Base-by-base conservation (phyloP, 306 rosid species). In the Trifolium dubium region DNA sequence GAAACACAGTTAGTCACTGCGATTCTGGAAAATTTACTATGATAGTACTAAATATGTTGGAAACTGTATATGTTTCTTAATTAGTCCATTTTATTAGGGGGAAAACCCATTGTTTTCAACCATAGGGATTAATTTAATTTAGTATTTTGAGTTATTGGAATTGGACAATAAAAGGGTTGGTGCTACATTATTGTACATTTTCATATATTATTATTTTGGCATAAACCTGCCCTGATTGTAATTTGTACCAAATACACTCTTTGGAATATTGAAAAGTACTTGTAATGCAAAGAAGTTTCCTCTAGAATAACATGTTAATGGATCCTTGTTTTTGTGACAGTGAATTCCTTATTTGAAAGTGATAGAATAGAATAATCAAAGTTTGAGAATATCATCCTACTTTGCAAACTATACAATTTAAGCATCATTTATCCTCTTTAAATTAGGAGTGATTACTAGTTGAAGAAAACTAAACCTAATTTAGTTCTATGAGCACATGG, bases 151-250 rank as follows among this genome's bases (percentile, higher is more conserved):
- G 17, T 79, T 75, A 56, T 70, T 81, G 77, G 35, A 76, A 83
- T 71, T 67, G 86, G 80, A 51, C 12, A 86, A 90, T 83, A 85
- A 90, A 69, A 71, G 67, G 68, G 53, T 59, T 77, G 30, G 40
- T 83, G 74, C 35, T 69, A 44, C 71, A 44, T 5, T 77, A 47
- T 74, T 84, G 86, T 89, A 81, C 53, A 80, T 84, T 76, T 70
- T 19, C 14, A 46, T 70, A 61, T 17, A 10, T 37, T 69, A 76
- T 74, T 84, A 31, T 67, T 84, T 74, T 79, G 76, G 82, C 79
- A 83, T 18, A 51, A 73, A 78, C 74, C 40, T 68, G 80, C 64
- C 61, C 40, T 67, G 47, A 61, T 64, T 64, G 65, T 60, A 37
- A 37, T 37, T 37, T 79, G 82, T 76, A 69, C 51, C 75, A 54